phyloP scores from a whole-genome alignment of 192 early-diverging fungal genomes.

The Backusella luteola region DNA sequence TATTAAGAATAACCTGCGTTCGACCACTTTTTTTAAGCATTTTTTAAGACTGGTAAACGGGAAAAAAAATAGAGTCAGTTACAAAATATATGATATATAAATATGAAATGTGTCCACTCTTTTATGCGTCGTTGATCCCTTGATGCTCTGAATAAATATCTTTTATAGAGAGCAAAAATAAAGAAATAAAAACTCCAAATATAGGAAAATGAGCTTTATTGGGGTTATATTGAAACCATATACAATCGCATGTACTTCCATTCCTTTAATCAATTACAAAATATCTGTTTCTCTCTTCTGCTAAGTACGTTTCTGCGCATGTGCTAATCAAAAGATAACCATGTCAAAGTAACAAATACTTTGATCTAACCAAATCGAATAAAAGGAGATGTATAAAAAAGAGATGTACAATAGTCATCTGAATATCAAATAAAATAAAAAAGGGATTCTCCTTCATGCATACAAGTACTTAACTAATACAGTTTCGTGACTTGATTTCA shows the following conservation, averaged over 20 bases:
- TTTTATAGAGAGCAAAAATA: background rate
- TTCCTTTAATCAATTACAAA: background rate
- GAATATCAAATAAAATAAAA: background rate
- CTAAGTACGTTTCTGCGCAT: background rate
- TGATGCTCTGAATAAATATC: background rate
- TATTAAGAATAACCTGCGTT: no score
- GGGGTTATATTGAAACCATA: background rate
- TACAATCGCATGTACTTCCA: background rate
- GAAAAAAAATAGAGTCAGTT: no score
- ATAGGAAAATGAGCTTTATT: slow-evolving; percentile 2
- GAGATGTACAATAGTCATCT: background rate
- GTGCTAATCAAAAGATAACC: background rate
- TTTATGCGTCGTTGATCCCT: background rate
- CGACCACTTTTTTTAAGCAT: no score
- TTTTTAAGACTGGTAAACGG: no score
- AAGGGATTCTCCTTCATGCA: background rate
- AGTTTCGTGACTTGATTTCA: background rate
- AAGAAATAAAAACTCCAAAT: background rate
- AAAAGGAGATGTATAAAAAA: background rate
- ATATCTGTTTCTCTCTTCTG: background rate
- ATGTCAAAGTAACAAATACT: no score
- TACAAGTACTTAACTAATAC: background rate
- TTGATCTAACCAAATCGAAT: background rate
- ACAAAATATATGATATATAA: no score
- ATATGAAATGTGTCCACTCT: background rate